Base-by-base conservation (phyloP, 2,329 filamentous ascomycete genomes). In the Penicillium sp. region DNA sequence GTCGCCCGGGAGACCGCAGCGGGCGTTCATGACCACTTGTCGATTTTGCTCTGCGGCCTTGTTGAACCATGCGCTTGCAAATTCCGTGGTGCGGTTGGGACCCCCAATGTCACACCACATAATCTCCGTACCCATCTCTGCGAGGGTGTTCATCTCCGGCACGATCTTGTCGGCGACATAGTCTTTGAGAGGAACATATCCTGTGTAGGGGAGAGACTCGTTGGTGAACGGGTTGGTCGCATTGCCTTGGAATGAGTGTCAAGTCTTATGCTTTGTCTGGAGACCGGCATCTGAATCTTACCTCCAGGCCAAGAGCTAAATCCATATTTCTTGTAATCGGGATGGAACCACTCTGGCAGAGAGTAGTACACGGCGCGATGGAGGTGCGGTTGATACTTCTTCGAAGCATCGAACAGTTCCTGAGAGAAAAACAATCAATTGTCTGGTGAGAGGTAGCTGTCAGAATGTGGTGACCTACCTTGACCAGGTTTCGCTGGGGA, bases 1-100 rank as follows among this genome's bases (percentile, higher is more conserved):
- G 72, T 87, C 84, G 13, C 79, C 78, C 0, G 81, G 75, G 0
- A 84, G 70, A 3, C 85, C 85, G 68, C 85, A 87, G 7, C 85
- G 81, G 47, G 78, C 78, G 71, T 87, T 85, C 65, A 86, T 81
- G 1, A 79, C 71, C 1, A 86, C 83, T 65, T 85, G 79, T 0
- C 79, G 75, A 44, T 78, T 76, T 19, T 78, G 39, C 3, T 59
- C 18, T 0, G 73, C 73, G 5, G 71, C 73, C n/a, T 55, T 55
- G 60, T 82, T 81, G 69, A 76, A 81, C 72, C 75, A 82, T 4
- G 60, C 54, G 0, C 76, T 69, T 6, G 79, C 78, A 61, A 80
- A 81, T 31, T 75, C 68, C 3, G 75, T 70, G 0, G 79, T 79
- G 2, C 72, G 56, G 61, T 81, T 81, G 1, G 79, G 74, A 1